Percentiles rank a stretch among this genome's conserved stretches.
Evolutionary conservation across 116 monocot species (phyloP).

Genomic region (Cymodocea nodosa): DNA sequence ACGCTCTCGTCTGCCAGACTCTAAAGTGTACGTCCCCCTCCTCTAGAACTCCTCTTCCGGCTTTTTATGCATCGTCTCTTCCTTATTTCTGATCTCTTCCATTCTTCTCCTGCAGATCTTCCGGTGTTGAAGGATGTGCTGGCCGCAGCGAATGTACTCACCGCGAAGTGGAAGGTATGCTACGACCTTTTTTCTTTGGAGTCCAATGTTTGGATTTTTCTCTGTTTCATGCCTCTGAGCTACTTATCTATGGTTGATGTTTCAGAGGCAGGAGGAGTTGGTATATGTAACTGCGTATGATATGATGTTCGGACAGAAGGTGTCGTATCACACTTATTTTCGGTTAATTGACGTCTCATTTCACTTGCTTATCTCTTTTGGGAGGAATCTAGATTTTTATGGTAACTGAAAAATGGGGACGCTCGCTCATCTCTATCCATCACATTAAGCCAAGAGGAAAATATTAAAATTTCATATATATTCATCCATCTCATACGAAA

Average conservation of each 20-base stretch:
- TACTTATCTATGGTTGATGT: neutral
- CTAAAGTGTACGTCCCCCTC: conserved; percentile 44
- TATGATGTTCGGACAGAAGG: conserved; percentile 78
- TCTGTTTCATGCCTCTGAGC: neutral
- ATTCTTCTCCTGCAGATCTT: conserved; percentile 35
- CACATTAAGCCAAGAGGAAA: too few species aligned
- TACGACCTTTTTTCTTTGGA: neutral
- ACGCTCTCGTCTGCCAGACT: conserved; percentile 90
- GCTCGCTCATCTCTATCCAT: too few species aligned
- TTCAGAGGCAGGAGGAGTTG: conserved; percentile 80
- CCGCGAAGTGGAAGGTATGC: conserved; percentile 76
- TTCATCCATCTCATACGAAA: too few species aligned
- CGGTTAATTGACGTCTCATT: neutral
- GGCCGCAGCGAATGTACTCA: conserved; percentile 27
- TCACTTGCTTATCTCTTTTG: neutral
- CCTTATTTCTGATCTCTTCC: neutral
- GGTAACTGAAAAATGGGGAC: too few species aligned
- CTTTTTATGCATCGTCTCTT: neutral
- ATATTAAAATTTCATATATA: too few species aligned
- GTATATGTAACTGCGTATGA: conserved; percentile 68
- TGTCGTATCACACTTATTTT: neutral
- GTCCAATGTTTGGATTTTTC: neutral
- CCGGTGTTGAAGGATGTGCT: conserved; percentile 59
- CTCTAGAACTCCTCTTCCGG: neutral
- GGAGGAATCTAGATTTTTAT: neutral